Conservation (phyloP, 2,329 filamentous ascomycete genomes). For the Botrytis tulipae region DNA sequence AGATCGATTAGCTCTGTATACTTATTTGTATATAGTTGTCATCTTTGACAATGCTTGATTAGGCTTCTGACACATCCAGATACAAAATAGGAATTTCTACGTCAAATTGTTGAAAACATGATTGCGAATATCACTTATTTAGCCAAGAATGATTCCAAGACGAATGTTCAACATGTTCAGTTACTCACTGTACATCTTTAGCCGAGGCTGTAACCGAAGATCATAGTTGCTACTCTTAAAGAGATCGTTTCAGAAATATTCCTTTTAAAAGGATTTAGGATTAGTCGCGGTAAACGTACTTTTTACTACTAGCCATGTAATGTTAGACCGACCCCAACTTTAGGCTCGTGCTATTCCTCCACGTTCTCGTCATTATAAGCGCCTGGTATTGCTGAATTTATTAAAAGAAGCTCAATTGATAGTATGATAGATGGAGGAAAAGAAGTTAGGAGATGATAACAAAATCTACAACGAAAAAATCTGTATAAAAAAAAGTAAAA, state of each 20-base stretch:
- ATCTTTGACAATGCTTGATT: background rate
- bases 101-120: background rate
- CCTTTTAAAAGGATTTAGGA: background rate
- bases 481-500: background rate
- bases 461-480: background rate
- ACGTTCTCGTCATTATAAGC: background rate
- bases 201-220: background rate
- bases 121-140: background rate
- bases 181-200: background rate
- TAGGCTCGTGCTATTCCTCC: background rate
- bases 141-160: background rate
- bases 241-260: conserved; percentile 4
- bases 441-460: background rate
- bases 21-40: background rate
- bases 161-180: background rate
- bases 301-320: background rate
- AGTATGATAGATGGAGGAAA: background rate
- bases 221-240: background rate
- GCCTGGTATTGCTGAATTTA: background rate
- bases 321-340: background rate
- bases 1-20: background rate
- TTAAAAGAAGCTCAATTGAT: no score
- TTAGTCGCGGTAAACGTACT: background rate
- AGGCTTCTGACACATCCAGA: background rate
- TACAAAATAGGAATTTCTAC: background rate